Conservation (phyloP, 2,329 filamentous ascomycete genomes). For the Fusarium sp. region DNA sequence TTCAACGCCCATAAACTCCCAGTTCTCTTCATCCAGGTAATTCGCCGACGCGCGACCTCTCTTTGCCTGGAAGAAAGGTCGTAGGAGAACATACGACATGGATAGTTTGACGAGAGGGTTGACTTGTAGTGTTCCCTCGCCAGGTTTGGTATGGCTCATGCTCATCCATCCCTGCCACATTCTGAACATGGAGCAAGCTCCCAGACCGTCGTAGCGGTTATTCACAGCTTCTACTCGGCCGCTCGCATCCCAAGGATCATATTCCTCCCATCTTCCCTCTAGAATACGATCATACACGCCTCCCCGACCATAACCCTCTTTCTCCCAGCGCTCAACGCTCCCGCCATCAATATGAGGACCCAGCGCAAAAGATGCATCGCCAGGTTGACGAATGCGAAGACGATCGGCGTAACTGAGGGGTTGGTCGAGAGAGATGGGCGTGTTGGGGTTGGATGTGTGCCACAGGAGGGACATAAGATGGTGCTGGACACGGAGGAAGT, state of each 20-base stretch:
- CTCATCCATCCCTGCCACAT: conserved; percentile 93
- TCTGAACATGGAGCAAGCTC: conserved; percentile 87
- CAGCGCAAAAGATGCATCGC: conserved; percentile 78
- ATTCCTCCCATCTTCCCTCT: conserved; percentile 82
- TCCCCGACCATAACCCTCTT: conserved; percentile 74
- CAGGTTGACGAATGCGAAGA: conserved; percentile 79
- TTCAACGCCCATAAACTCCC: conserved; percentile 66
- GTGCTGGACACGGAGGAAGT: conserved; percentile 72
- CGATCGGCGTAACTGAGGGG: conserved; percentile 80
- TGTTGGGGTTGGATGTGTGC: conserved; percentile 65
- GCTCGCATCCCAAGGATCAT: conserved; percentile 86
- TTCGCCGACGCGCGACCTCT: conserved; percentile 44
- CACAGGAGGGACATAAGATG: conserved; percentile 75
- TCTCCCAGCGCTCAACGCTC: conserved; percentile 82
- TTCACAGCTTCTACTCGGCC: conserved; percentile 77
- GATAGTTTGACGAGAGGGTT: conserved; percentile 83
- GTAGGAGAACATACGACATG: conserved; percentile 84
- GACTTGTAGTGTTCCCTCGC: conserved; percentile 85
- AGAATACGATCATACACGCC: conserved; percentile 82
- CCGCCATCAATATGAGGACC: conserved; percentile 83
- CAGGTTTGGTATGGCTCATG: conserved; percentile 80
- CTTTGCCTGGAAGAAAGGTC: conserved; percentile 82
- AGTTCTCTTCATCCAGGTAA: conserved; percentile 69
- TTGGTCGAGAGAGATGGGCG: conserved; percentile 65
- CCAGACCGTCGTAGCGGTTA: conserved; percentile 85